Percentiles rank a stretch among this genome's conserved stretches.
Conservation (phyloP, 2,329 filamentous ascomycete genomes). For the Rhynchosporium graminicola region DNA sequence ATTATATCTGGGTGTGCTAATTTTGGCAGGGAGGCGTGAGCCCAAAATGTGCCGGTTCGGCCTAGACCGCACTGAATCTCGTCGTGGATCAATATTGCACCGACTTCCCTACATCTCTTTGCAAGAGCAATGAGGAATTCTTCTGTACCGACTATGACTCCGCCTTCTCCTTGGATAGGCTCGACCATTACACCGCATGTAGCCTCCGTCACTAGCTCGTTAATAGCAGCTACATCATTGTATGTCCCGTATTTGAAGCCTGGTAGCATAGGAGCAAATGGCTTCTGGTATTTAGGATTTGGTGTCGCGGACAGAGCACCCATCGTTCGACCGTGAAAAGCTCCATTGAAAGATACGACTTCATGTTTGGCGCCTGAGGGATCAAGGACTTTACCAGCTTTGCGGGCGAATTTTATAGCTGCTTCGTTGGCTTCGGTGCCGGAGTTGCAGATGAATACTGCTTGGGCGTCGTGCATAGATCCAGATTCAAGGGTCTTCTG, state of each 20-base stretch:
- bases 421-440: conserved; percentile 97
- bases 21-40: conserved; percentile 71
- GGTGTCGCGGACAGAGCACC: conserved; percentile 92
- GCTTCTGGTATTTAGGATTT: conserved; percentile 95
- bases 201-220: conserved; percentile 73
- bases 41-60: conserved; percentile 88
- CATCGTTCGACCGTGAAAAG: conserved; percentile 97
- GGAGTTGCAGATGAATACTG: conserved; percentile 94
- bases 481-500: conserved; percentile 77
- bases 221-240: conserved; percentile 76
- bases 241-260: conserved; percentile 85
- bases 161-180: conserved; percentile 96
- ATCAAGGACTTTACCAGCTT: conserved; percentile 77
- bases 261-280: conserved; percentile 93
- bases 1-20: conserved; percentile 91
- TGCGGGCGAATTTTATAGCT: conserved; percentile 94
- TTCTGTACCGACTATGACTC: conserved; percentile 78
- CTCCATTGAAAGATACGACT: conserved; percentile 85
- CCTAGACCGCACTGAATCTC: conserved; percentile 95
- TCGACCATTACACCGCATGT: conserved; percentile 96
- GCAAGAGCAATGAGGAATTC: conserved; percentile 87
- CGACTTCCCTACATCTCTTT: conserved; percentile 79
- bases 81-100: conserved; percentile 88
- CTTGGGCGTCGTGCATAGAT: conserved; percentile 75
- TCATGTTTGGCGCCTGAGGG: conserved; percentile 75